Base-by-base conservation (phyloP, 2,329 filamentous ascomycete species). In the Aspergillus ustus region DNA sequence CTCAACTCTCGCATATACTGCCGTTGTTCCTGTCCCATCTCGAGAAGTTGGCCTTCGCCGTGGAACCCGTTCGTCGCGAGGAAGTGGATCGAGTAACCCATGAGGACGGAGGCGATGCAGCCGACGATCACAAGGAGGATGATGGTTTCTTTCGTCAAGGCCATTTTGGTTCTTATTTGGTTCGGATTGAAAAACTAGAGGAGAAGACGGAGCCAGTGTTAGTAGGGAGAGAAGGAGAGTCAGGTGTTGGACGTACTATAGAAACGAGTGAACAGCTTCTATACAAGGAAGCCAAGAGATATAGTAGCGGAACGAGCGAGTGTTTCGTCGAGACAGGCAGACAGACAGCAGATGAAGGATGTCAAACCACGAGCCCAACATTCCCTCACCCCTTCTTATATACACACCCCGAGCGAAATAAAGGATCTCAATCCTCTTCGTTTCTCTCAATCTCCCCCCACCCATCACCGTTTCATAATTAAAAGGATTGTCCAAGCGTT, bases 1-100 rank as follows among this genome's bases (percentile, higher is more conserved):
- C 72, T 68, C 13, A 70, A 25, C 48, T 69, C 62, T 2, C 71
- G 69, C 72, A 75, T 74, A 49, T 75, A 75, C 54, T 63, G 65
- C 7, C 61, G 55, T 57, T 75, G 73, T 19, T 73, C 70, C 13
- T 60, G 44, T 13, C 65, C 11, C 22, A 68, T 22, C 0, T 74
- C 72, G 4, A 48, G 46, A 20, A 50, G 25, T 3, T 40, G 20
- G 3, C 44, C 28, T 2, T 61, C 62, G n/a, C 70, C 66, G 7
- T 49, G 52, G 54, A 67, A 68, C 4, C 62, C 63, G 20, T 57
- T 59, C 1, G 62, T 66, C 7, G 59, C 25, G 17, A 68, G 44
- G 8, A 57, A 70, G 37, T 73, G 64, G 40, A 69, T 65, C 11
- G 73, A 63, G 51, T 72, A 75, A 7, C 73, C 73, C 34, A 70